These are phyloP conservation scores for Acacia confusa DNA, from an alignment of 306 rosid genomes.

Conservation along the genomic window DNA sequence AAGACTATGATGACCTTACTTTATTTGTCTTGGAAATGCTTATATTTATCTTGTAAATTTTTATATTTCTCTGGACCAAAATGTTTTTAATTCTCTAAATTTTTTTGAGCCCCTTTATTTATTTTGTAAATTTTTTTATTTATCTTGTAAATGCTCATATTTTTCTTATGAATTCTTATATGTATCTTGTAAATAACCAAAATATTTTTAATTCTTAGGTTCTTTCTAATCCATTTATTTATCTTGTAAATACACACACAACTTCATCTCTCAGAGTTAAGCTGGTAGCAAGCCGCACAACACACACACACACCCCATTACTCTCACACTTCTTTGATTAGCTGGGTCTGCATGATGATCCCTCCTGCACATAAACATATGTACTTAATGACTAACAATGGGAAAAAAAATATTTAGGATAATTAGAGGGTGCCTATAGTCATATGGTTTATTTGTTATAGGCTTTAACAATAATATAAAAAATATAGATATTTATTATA, in stretches of 20 bases:
- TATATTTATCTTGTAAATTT: no score
- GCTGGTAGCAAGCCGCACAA: not conserved
- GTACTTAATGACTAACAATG: not conserved
- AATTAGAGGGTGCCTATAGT: not conserved
- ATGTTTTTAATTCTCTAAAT: no score
- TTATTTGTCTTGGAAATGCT: no score
- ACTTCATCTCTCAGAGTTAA: not conserved
- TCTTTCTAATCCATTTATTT: no score
- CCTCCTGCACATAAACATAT: constrained; percentile 23
- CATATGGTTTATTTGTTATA: not conserved
- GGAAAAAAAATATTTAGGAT: not conserved
- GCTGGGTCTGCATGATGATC: constrained; percentile 19
- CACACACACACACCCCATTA: not conserved
- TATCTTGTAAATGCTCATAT: no score
- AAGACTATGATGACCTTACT: no score
- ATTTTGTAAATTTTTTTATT: no score
- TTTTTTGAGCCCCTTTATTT: no score
- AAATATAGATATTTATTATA: not conserved
- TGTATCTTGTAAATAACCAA: no score
- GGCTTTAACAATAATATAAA: not conserved
- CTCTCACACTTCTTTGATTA: not conserved
- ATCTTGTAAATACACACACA: not conserved
- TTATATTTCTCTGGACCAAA: no score
- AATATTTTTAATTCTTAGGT: no score
- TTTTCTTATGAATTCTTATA: no score